Conservation (phyloP, 331 rosid genomes). For the Malus hybrid region DNA sequence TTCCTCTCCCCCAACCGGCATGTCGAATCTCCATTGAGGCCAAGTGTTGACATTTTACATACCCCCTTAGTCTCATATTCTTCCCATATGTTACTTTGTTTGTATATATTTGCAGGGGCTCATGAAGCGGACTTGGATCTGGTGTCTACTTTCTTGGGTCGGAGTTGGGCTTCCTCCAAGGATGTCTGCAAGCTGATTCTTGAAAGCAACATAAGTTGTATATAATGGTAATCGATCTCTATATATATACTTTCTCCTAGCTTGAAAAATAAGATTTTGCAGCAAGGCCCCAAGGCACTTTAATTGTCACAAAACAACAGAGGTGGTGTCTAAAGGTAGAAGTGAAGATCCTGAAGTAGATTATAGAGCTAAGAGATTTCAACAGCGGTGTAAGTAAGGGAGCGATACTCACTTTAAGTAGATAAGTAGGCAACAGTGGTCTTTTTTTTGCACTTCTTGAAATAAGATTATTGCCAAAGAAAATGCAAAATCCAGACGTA, state of each 20-base stretch:
- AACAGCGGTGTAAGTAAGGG: background rate
- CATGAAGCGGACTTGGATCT: no score
- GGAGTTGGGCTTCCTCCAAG: no score
- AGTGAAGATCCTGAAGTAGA: background rate
- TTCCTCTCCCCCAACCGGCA: no score
- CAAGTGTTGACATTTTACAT: no score
- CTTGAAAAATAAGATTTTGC: background rate
- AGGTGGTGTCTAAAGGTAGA: background rate
- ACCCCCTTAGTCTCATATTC: no score
- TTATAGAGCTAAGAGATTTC: background rate
- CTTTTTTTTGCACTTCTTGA: background rate
- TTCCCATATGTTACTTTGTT: no score
- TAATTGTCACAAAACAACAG: background rate
- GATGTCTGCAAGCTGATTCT: no score
- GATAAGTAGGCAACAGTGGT: background rate
- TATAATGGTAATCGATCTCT: background rate
- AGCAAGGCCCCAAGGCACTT: background rate
- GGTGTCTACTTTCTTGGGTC: no score
- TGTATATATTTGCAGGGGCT: no score
- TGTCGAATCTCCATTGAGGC: no score
- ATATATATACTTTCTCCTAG: background rate
- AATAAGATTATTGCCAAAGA: background rate
- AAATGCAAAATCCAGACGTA: background rate
- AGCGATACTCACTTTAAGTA: background rate
- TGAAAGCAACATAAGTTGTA: no score